Percentiles rank a stretch among this genome's conserved stretches.
Evolutionary conservation across 768 basidiomycete genomes (phyloP).

Genomic region (Auriscalpium orientale): DNA sequence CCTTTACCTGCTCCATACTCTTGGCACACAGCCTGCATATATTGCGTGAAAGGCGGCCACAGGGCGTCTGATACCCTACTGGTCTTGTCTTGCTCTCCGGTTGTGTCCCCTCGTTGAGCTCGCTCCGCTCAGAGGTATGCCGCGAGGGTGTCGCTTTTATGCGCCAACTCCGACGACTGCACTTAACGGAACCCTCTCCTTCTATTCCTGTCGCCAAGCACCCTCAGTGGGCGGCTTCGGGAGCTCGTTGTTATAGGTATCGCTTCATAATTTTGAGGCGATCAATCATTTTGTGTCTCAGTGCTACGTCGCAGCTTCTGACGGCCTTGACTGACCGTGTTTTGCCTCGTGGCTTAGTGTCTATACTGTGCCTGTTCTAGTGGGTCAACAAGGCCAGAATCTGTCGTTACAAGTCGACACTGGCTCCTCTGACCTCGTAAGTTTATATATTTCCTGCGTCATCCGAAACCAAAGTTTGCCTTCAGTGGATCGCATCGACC

Average conservation of each 20-base stretch:
- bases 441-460: conserved; percentile 16
- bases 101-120: no score
- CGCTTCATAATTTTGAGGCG: no score
- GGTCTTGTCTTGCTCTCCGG: no score
- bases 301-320: no score
- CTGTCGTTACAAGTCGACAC: conserved; percentile 71
- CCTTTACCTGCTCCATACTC: neutral
- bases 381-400: conserved; percentile 43
- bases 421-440: conserved; percentile 73
- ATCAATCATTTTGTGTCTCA: no score
- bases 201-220: neutral
- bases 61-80: no score
- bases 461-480: neutral
- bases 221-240: no score
- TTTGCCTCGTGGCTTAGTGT: conserved; percentile 32
- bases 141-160: no score
- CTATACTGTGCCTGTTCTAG: conserved; percentile 53
- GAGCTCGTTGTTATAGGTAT: no score
- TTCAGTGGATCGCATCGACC: conserved; percentile 68
- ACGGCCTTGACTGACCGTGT: neutral
- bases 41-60: no score
- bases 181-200: neutral
- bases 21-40: no score
- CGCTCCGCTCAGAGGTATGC: no score
- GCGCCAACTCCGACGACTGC: neutral